These are phyloP conservation scores for Gomphus bonarii DNA, from an alignment of 1,284 basidiomycete genomes.

Conservation along the genomic window DNA sequence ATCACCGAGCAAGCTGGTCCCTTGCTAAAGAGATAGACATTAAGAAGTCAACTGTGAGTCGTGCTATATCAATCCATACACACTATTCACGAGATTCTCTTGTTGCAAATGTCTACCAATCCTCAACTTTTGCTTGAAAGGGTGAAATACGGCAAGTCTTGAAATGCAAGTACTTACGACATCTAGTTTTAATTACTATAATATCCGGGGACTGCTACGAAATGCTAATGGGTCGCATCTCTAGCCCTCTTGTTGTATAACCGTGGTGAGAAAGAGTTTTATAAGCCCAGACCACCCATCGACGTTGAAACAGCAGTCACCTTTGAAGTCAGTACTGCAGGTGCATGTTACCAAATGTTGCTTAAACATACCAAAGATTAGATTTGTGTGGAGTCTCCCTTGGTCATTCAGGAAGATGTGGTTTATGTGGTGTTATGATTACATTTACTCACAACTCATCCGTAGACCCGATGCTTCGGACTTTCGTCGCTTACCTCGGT, in stretches of 20 bases:
- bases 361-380: not conserved
- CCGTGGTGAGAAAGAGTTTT: not conserved
- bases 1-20: too few relatives aligned
- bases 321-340: not conserved
- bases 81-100: too few relatives aligned
- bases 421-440: not conserved
- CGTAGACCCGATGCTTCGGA: not conserved
- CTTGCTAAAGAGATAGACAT: too few relatives aligned
- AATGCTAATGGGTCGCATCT: not conserved
- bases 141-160: not conserved
- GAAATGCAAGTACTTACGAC: not conserved
- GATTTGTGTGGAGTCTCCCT: not conserved
- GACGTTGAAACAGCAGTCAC: not conserved
- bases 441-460: not conserved
- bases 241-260: not conserved
- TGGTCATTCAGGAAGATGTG: not conserved
- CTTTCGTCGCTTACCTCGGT: not conserved
- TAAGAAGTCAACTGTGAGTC: too few relatives aligned
- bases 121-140: not conserved
- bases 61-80: too few relatives aligned
- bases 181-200: not conserved
- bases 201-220: not conserved
- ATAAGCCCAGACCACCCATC: not conserved
- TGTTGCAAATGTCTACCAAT: not conserved
- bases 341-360: not conserved